Conservation (phyloP, 106 monocot species). For the Cymbidium sinense region DNA sequence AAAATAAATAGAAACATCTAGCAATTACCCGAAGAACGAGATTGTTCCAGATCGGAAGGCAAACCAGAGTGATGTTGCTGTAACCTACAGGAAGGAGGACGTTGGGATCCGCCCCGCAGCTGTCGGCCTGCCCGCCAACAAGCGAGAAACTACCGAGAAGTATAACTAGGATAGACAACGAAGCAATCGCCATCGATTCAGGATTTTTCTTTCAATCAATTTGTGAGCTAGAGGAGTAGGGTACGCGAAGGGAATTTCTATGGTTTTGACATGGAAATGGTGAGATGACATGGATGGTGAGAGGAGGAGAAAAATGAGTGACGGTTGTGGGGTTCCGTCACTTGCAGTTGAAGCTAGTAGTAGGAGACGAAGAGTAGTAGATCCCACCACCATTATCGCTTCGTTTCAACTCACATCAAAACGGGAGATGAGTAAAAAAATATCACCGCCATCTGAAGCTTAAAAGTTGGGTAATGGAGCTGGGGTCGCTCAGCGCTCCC, state of each 20-base stretch:
- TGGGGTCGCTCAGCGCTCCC: constrained; percentile 1
- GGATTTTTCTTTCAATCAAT: not conserved
- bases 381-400: constrained; percentile 5
- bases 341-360: not conserved
- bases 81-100: constrained; percentile 21
- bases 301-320: not conserved
- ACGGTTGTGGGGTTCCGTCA: constrained; percentile 4
- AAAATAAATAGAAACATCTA: not conserved
- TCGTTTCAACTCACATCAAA: constrained; percentile 2
- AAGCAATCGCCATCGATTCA: not conserved
- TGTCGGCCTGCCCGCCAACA: constrained; percentile 11
- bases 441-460: not conserved
- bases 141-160: constrained; percentile 1
- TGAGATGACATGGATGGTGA: not conserved
- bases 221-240: not conserved
- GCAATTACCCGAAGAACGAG: constrained; percentile 47
- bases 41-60: constrained; percentile 65
- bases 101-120: constrained; percentile 13
- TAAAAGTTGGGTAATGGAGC: not conserved
- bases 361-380: not conserved
- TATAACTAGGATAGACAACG: not conserved
- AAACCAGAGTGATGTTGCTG: constrained; percentile 39
- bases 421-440: not conserved
- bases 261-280: not conserved
- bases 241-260: not conserved